phyloP scores from a whole-genome alignment of 768 basidiomycete genomes.

The Astraeus odoratus region DNA sequence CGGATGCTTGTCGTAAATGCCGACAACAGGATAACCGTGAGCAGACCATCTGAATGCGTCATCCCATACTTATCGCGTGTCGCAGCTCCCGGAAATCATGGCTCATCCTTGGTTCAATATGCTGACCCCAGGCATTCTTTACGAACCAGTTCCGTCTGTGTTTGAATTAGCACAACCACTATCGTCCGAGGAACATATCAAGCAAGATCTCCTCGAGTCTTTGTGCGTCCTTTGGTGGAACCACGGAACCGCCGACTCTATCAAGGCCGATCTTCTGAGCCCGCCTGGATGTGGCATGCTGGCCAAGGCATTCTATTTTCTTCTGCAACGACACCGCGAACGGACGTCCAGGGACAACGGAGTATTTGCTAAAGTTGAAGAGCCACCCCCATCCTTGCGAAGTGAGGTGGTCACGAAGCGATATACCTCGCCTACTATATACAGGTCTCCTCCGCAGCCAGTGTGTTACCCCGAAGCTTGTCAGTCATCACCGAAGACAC shows the following conservation, averaged over 20 bases:
- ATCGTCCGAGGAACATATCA: slow-evolving; percentile 60
- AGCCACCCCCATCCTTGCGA: slow-evolving; percentile 7
- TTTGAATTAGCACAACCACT: slow-evolving; percentile 67
- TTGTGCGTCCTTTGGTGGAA: slow-evolving; percentile 81
- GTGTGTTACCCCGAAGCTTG: no score
- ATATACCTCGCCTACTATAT: slow-evolving; percentile 35
- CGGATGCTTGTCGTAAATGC: slow-evolving; percentile 90
- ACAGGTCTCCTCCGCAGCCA: no score
- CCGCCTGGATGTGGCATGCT: slow-evolving; percentile 64
- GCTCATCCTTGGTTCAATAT: slow-evolving; percentile 77
- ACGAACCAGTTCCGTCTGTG: slow-evolving; percentile 51
- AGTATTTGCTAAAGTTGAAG: slow-evolving; percentile 33
- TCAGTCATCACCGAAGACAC: slow-evolving; percentile 22
- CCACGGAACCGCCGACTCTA: slow-evolving; percentile 51
- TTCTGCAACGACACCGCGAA: slow-evolving; percentile 71
- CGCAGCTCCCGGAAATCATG: slow-evolving; percentile 80
- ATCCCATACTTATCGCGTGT: slow-evolving; percentile 1
- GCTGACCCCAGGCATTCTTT: slow-evolving; percentile 41
- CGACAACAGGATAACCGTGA: slow-evolving; percentile 69
- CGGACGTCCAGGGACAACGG: slow-evolving; percentile 49
- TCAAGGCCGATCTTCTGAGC: slow-evolving; percentile 61
- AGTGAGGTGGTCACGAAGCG: slow-evolving; percentile 33
- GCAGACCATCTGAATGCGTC: slow-evolving; percentile 16
- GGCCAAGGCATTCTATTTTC: slow-evolving; percentile 86
- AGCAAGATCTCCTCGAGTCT: slow-evolving; percentile 70